Evolutionary conservation across 2,329 filamentous ascomycete genomes (phyloP), one percentile per base, ranked within the genome.

Genomic region (Hansfordia pulvinata): DNA sequence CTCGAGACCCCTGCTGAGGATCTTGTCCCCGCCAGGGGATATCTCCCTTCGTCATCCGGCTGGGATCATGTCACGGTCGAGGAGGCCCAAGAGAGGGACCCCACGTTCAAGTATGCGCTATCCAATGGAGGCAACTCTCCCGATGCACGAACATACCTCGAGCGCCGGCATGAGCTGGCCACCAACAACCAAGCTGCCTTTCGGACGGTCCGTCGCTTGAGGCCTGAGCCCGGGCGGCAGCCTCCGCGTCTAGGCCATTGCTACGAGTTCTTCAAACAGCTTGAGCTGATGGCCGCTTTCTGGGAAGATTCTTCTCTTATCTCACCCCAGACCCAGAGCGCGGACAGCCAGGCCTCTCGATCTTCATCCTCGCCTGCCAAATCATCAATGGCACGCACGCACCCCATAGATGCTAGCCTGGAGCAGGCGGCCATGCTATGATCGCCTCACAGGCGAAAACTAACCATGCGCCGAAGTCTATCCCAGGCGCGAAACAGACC

Each of bases 191-290:
- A 66, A 21, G 55, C 62, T 20, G 72, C 71, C 6, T 77, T 73
- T 42, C 64, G 69, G 15, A 69, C 68, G 2, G 62, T 76, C 29
- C 63, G 70, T 14, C 62, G 72, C 23, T 53, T 75, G n/a, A 57
- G 60, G 5, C 52, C 65, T 1, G 58, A 60, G 18, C 60, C 59
- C 20, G 72, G 70, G 20, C 61, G 63, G 39, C 50, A 58, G 23
- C 54, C 63, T 19, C 58, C 62, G 17, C 63, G 70, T 6, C 49
- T 77, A 6, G 72, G 72, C 10, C 75, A 74, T 36, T 62, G 67
- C 5, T 76, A 75, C 38, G 72, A 76, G 46, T 76, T 77, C 47
- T 77, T 66, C 49, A 67, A 68, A 27, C 66, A 69, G 37, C 54
- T 77, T 12, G 72, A 77, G 38, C 44, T 59, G 15, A 61, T 74